Conservation (phyloP, 805 yeast genomes). For the Saccharomyces eubayanus region DNA sequence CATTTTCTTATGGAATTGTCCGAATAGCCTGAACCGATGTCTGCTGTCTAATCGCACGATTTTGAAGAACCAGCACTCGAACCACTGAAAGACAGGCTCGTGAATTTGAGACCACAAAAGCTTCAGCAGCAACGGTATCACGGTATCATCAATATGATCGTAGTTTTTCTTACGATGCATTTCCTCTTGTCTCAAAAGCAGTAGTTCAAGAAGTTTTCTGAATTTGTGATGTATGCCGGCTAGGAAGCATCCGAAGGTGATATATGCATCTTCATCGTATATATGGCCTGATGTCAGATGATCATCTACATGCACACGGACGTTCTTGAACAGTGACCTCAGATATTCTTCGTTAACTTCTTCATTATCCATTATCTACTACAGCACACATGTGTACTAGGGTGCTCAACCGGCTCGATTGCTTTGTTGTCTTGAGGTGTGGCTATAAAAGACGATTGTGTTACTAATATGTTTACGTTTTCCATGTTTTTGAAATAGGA, state of each 20-base stretch:
- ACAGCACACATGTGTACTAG: background rate
- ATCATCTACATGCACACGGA: background rate
- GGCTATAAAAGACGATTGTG: background rate
- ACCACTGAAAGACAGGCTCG: constrained; percentile 55
- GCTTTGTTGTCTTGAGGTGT: too few species aligned
- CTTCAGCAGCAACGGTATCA: constrained; percentile 35
- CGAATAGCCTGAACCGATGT: constrained; percentile 14
- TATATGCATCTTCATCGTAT: background rate
- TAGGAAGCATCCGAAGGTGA: background rate
- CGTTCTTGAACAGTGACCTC: background rate
- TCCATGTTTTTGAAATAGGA: background rate
- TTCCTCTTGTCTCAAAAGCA: background rate
- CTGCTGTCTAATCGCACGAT: background rate
- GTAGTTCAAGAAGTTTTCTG: background rate
- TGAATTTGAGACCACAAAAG: constrained; percentile 53
- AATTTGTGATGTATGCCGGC: background rate
- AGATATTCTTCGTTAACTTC: background rate
- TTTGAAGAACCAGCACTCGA: constrained; percentile 31
- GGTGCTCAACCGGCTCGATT: too few species aligned
- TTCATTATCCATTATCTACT: background rate
- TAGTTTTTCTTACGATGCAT: background rate
- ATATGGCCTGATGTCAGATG: background rate
- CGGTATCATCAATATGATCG: constrained; percentile 5
- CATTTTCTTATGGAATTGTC: constrained; percentile 45
- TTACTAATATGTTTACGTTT: background rate